Conservation (phyloP, 805 yeast genomes). For the Lachancea sp. region DNA sequence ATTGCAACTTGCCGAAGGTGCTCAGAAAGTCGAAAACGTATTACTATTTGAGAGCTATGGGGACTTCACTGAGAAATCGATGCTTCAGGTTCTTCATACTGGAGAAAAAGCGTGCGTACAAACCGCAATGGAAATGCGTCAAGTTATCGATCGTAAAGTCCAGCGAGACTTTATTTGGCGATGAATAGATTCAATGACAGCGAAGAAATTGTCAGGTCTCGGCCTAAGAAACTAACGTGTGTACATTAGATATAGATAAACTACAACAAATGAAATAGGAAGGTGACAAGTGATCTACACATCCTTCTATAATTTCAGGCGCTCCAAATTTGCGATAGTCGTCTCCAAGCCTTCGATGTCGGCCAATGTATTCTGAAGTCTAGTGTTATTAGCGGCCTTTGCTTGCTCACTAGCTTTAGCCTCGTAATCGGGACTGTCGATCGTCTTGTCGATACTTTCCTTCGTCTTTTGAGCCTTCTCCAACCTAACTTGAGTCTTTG, state of each 20-base stretch:
- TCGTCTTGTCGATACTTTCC: slow-evolving; percentile 61
- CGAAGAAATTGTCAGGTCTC: neutral
- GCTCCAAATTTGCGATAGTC: slow-evolving; percentile 78
- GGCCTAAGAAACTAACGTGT: neutral
- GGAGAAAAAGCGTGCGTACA: slow-evolving; percentile 44
- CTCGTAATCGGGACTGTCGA: slow-evolving; percentile 68
- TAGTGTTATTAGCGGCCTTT: slow-evolving; percentile 63
- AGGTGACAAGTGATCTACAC: neutral
- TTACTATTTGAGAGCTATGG: slow-evolving; percentile 73
- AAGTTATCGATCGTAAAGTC: slow-evolving; percentile 42
- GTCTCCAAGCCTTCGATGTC: slow-evolving; percentile 87
- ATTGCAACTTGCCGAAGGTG: slow-evolving; percentile 44
- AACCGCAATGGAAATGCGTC: slow-evolving; percentile 42
- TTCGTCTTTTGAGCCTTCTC: slow-evolving; percentile 54
- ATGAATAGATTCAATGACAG: slow-evolving; percentile 10
- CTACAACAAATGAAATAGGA: neutral
- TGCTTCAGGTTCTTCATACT: slow-evolving; percentile 46
- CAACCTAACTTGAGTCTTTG: slow-evolving; percentile 74
- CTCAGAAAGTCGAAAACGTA: slow-evolving; percentile 43
- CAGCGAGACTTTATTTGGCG: slow-evolving; percentile 57
- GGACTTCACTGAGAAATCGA: slow-evolving; percentile 48
- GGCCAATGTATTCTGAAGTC: slow-evolving; percentile 65
- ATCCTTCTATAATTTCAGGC: slow-evolving; percentile 44
- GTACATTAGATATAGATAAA: slow-evolving; percentile 6
- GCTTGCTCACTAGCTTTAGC: slow-evolving; percentile 80